phyloP scores from a whole-genome alignment of 140 eudicot species.

The Bidens hawaiensis region DNA sequence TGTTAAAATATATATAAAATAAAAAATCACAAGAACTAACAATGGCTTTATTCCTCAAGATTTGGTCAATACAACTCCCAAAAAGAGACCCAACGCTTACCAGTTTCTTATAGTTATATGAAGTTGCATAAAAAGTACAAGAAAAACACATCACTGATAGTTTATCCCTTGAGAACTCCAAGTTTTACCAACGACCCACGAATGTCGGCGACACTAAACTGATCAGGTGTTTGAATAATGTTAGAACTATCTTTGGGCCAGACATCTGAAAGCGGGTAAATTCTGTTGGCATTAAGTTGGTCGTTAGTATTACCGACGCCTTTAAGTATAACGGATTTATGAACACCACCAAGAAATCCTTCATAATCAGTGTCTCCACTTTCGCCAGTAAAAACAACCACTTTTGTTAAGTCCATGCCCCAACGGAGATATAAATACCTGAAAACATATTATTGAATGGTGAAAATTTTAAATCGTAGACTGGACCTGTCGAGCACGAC shows the following conservation, averaged over 20 bases:
- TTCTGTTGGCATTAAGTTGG: constrained; percentile 72
- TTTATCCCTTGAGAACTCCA: constrained; percentile 42
- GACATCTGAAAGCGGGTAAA: constrained; percentile 82
- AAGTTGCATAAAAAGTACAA: constrained; percentile 1
- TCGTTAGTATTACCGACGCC: constrained; percentile 55
- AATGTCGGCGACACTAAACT: constrained; percentile 45
- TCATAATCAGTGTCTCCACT: constrained; percentile 92
- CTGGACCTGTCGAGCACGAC: background rate
- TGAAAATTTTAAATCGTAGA: background rate
- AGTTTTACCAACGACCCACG: constrained; percentile 46
- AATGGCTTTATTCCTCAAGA: too few species aligned
- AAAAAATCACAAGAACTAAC: too few species aligned
- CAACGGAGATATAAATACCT: constrained; percentile 96
- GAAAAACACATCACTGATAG: background rate
- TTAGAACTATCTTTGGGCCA: constrained; percentile 64
- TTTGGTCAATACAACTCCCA: background rate
- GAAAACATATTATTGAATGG: constrained; percentile 6
- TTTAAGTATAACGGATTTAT: constrained; percentile 69
- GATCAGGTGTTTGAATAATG: constrained; percentile 46
- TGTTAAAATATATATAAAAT: too few species aligned
- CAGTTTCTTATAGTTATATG: constrained; percentile 5
- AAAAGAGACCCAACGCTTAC: background rate
- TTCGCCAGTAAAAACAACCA: constrained; percentile 88
- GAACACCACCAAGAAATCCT: constrained; percentile 78
- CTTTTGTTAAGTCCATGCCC: constrained; percentile 87